phyloP scores from a whole-genome alignment of 805 yeast species.

The Lipomyces sp. region DNA sequence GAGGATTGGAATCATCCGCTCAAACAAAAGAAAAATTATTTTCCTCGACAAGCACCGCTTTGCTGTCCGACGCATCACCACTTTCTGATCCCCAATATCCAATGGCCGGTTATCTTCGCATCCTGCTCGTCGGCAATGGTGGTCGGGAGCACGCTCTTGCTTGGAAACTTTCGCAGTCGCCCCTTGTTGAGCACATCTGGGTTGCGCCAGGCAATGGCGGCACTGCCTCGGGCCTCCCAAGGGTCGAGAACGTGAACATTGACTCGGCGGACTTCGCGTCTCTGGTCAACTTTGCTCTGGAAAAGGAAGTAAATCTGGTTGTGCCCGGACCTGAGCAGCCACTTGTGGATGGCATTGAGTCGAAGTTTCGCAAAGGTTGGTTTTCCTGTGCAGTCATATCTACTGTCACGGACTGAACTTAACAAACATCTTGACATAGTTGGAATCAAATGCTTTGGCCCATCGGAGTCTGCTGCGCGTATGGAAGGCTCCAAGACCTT shows the following conservation, averaged over 20 bases:
- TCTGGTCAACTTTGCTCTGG: conserved; percentile 70
- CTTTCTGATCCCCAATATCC: too few relatives aligned
- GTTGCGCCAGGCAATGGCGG: conserved; percentile 96
- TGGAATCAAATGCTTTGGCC: conserved; percentile 97
- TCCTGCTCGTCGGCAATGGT: conserved; percentile 92
- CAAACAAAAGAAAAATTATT: too few relatives aligned
- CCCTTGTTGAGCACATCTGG: conserved; percentile 63
- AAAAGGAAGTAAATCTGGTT: conserved; percentile 65
- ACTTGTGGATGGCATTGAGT: conserved; percentile 85
- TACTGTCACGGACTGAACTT: neutral
- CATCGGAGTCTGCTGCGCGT: conserved; percentile 81
- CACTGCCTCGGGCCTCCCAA: conserved; percentile 52
- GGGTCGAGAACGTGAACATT: conserved; percentile 69
- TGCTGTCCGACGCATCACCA: too few relatives aligned
- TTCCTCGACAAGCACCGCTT: too few relatives aligned
- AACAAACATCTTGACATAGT: conserved; percentile 37
- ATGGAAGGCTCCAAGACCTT: conserved; percentile 98
- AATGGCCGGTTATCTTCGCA: conserved; percentile 9
- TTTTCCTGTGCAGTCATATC: neutral
- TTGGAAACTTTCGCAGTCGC: conserved; percentile 84
- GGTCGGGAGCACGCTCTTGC: conserved; percentile 98
- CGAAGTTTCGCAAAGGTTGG: conserved; percentile 53
- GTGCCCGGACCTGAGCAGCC: conserved; percentile 99
- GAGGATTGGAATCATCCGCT: too few relatives aligned
- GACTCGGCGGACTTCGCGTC: conserved; percentile 65